Base-by-base conservation (phyloP, 371 early-diverging fungal genomes). In the Dinochytrium kinnereticum region DNA sequence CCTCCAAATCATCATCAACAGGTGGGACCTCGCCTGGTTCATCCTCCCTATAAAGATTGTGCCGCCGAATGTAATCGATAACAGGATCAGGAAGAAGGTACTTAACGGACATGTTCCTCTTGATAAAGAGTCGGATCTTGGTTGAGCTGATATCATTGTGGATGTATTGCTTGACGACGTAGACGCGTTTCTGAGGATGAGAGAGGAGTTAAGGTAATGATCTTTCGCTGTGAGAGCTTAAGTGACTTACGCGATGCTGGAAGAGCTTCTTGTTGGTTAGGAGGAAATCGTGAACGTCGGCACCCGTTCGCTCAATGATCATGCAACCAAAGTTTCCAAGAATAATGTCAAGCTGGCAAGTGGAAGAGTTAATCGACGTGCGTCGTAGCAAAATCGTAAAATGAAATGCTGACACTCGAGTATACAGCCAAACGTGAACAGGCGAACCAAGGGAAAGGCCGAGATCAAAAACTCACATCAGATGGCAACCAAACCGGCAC, bases 141-240 rank as follows among this genome's bases (percentile, higher is more conserved):
- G 97, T 96, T 7, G 96, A 96, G 69, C 92, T 93, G 59, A 97
- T 97, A 77, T 98, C 98, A 73, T 97, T 98, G 79, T 96, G 91
- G 59, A 98, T 96, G 75, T 95, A 85, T 76, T 98, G 98, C 80
- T 96, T 96, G 66, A 97, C 93, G 40, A 96, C 94, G 59, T 88
- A 91, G 5, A 98, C 93, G 76, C 95, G 95, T 82, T 92, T 92
- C 92, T 92, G 30, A 33, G 59, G 44, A 51, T 61, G 36, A 51
- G 33, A 71, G 30, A n/a, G 30, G 44, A 51, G 36, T 17, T 21
- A 68, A 24, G 33, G 40, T 28, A 44, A 53, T n/a, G n/a, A n/a
- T n/a, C n/a, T n/a, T n/a, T n/a, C n/a, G 28, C 44, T 69, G 59
- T 34, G 24, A 31, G 39, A 5, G 53, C 10, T 0, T 37, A 68